A percentile compares a stretch with the other conserved stretches of the same genome.
These are phyloP conservation scores for Phytophthora fragariae DNA, from an alignment of 352 stramenopile species.

Conservation along the genomic window DNA sequence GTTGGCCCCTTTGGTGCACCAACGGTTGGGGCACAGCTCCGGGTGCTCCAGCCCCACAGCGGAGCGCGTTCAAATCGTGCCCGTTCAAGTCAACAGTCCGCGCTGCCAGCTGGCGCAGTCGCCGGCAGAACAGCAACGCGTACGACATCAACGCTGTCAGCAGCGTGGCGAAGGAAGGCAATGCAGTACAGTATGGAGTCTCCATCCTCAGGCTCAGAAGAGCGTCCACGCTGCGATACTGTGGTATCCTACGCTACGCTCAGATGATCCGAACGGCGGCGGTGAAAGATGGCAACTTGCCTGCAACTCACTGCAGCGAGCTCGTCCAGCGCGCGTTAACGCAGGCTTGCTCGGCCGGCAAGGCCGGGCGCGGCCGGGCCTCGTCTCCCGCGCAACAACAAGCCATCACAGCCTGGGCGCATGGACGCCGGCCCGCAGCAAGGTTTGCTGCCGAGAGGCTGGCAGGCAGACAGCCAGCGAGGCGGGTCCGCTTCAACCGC, in stretches of 20 bases:
- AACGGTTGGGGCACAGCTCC: no score
- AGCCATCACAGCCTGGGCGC: slow-evolving; percentile 30
- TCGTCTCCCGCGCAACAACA: slow-evolving; percentile 35
- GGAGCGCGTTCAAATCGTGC: slow-evolving; percentile 23
- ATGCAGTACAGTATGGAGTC: background rate
- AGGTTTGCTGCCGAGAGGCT: no score
- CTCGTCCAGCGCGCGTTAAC: background rate
- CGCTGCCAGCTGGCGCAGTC: slow-evolving; percentile 22
- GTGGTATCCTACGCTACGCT: slow-evolving; percentile 8
- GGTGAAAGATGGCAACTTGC: slow-evolving; percentile 21
- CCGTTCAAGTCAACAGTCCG: slow-evolving; percentile 33
- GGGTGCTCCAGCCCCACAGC: no score
- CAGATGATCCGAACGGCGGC: slow-evolving; percentile 28
- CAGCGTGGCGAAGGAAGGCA: background rate
- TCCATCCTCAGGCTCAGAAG: background rate
- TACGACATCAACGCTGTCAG: no score
- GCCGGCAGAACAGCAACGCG: background rate
- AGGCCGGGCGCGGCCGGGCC: slow-evolving; percentile 1
- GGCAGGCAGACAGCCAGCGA: background rate
- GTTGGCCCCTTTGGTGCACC: no score
- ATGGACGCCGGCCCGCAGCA: slow-evolving; percentile 8
- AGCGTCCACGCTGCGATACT: slow-evolving; percentile 37
- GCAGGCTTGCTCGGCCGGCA: background rate
- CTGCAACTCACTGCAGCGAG: background rate
- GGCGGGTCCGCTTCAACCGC: slow-evolving; percentile 2